These are phyloP conservation scores for Colletotrichum somersetense DNA, from an alignment of 2,329 filamentous ascomycete genomes.

Conservation along the genomic window DNA sequence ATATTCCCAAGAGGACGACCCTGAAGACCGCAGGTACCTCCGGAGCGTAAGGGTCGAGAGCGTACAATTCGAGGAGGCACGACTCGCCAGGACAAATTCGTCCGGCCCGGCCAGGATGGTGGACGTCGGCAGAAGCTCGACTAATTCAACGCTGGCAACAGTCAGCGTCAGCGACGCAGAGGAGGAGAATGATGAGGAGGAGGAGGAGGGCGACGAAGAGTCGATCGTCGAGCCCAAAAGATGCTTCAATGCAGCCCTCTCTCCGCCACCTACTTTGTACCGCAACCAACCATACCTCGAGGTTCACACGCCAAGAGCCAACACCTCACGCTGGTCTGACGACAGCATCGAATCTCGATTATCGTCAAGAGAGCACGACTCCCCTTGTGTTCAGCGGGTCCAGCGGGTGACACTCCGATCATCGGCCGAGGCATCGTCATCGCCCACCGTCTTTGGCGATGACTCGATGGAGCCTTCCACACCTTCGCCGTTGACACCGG, in stretches of 20 bases:
- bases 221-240: background rate
- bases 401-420: slow-evolving; percentile 31
- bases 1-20: slow-evolving; percentile 26
- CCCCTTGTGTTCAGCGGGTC: slow-evolving; percentile 25
- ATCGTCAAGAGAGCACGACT: slow-evolving; percentile 34
- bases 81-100: slow-evolving; percentile 35
- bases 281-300: slow-evolving; percentile 13
- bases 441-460: slow-evolving; percentile 35
- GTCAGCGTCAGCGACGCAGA: slow-evolving; percentile 16
- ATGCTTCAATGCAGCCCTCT: background rate
- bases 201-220: background rate
- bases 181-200: background rate
- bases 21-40: slow-evolving; percentile 24
- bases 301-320: slow-evolving; percentile 17
- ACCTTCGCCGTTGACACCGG: slow-evolving; percentile 19
- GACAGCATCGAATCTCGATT: slow-evolving; percentile 37
- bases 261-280: slow-evolving; percentile 28
- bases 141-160: slow-evolving; percentile 28
- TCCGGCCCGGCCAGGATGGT: slow-evolving; percentile 34
- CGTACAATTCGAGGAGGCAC: slow-evolving; percentile 36
- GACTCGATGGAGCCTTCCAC: slow-evolving; percentile 21
- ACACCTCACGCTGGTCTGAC: slow-evolving; percentile 40
- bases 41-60: slow-evolving; percentile 33
- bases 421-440: slow-evolving; percentile 30
- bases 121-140: slow-evolving; percentile 36